Evolutionary conservation across 2,329 filamentous ascomycete genomes (phyloP).

Genomic region (Zasmidium citrigriseum): DNA sequence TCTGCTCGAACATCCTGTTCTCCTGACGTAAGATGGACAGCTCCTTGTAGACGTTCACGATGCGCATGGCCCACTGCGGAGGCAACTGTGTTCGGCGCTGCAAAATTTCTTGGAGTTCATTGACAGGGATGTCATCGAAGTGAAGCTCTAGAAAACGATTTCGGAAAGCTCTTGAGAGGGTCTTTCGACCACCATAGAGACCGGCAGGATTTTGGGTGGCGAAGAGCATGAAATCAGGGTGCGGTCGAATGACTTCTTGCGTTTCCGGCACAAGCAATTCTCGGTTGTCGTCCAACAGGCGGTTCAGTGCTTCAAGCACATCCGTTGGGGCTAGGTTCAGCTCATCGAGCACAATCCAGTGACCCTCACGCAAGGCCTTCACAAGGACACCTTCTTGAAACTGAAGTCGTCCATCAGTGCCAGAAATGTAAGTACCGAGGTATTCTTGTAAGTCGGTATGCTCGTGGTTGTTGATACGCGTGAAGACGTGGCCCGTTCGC

Average conservation of each 20-base stretch:
- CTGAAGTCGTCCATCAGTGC: slow-evolving; percentile 75
- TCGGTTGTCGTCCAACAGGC: slow-evolving; percentile 91
- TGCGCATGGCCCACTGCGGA: slow-evolving; percentile 85
- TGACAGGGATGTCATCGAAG: slow-evolving; percentile 96
- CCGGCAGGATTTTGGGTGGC: slow-evolving; percentile 97
- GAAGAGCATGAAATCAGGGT: slow-evolving; percentile 96
- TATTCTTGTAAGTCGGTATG: slow-evolving; percentile 99
- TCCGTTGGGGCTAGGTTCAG: slow-evolving; percentile 96
- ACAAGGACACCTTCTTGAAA: slow-evolving; percentile 96
- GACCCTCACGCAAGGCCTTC: slow-evolving; percentile 84
- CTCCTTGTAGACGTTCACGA: slow-evolving; percentile 92
- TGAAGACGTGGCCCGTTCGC: slow-evolving; percentile 92
- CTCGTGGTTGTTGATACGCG: slow-evolving; percentile 99
- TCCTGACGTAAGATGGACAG: slow-evolving; percentile 87
- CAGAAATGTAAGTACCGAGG: slow-evolving; percentile 89
- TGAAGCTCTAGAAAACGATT: slow-evolving; percentile 97
- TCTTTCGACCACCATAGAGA: slow-evolving; percentile 91
- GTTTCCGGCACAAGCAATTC: slow-evolving; percentile 96
- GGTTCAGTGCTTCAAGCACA: slow-evolving; percentile 92
- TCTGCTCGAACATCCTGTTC: slow-evolving; percentile 90
- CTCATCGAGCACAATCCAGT: slow-evolving; percentile 98
- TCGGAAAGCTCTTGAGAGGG: slow-evolving; percentile 88
- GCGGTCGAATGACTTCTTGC: slow-evolving; percentile 87
- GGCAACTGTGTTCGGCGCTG: slow-evolving; percentile 86
- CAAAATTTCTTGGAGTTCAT: slow-evolving; percentile 88